Conservation (phyloP, 1,139 yeast genomes). For the Debaryomyces sp. region DNA sequence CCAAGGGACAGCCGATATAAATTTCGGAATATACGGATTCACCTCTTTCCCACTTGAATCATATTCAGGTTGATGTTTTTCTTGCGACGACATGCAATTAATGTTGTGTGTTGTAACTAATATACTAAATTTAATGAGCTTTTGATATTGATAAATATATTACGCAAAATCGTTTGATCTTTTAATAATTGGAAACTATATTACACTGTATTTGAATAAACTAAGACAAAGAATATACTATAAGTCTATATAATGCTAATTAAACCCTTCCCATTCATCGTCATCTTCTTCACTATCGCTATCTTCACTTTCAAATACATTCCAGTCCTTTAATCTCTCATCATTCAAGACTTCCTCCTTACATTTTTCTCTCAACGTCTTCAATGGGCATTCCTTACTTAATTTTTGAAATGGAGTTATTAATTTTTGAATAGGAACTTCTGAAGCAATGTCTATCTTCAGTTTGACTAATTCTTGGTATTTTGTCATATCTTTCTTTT, state of each 20-base stretch:
- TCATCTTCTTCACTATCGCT: slow-evolving; percentile 22
- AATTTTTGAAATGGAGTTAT: slow-evolving; percentile 62
- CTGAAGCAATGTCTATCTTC: slow-evolving; percentile 35
- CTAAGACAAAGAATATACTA: slow-evolving; percentile 1
- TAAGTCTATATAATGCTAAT: slow-evolving; percentile 9
- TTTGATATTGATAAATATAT: not conserved
- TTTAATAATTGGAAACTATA: not conserved
- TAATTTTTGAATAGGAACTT: slow-evolving; percentile 57
- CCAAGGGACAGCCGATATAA: slow-evolving; percentile 34
- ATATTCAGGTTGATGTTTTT: not conserved
- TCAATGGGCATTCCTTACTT: slow-evolving; percentile 52
- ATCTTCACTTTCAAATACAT: slow-evolving; percentile 40
- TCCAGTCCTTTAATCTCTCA: slow-evolving; percentile 67
- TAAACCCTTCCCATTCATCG: slow-evolving; percentile 36
- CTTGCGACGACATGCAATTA: slow-evolving; percentile 3
- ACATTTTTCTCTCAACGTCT: slow-evolving; percentile 68
- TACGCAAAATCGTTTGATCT: not conserved
- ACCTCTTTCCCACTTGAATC: slow-evolving; percentile 11
- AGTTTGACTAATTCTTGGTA: slow-evolving; percentile 26
- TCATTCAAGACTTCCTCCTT: slow-evolving; percentile 69
- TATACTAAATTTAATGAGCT: not conserved
- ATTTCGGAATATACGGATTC: slow-evolving; percentile 33
- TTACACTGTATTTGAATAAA: slow-evolving; percentile 2
- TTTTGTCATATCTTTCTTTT: slow-evolving; percentile 28
- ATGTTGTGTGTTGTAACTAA: not conserved